A percentile compares a stretch with the other conserved stretches of the same genome.
Evolutionary conservation across 306 rosid genomes (phyloP).

Genomic region (Mucuna pruriens): DNA sequence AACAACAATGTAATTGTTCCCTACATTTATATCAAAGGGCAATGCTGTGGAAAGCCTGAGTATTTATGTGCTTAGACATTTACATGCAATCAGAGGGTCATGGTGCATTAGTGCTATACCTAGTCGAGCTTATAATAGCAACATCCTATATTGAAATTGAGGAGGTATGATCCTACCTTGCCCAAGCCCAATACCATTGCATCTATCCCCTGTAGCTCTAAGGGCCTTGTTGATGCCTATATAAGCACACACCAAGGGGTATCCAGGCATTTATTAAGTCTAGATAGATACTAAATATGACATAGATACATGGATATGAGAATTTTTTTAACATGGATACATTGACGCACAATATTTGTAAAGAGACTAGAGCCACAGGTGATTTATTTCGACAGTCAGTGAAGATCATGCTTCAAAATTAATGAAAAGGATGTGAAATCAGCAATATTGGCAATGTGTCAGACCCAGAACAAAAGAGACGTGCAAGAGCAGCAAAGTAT

Average conservation of each 20-base stretch:
- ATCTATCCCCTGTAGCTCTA: not conserved
- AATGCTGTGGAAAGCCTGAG: not conserved
- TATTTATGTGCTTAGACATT: not conserved
- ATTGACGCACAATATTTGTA: not conserved
- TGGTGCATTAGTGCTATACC: not conserved
- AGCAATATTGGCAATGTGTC: not conserved
- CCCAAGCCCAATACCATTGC: not conserved
- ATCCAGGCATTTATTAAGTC: not conserved
- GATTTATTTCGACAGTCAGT: not conserved
- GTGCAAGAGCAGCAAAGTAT: not conserved
- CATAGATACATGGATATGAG: not conserved
- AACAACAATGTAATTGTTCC: not conserved
- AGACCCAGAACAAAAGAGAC: not conserved
- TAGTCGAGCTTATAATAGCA: not conserved
- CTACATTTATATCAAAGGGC: not conserved
- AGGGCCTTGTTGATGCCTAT: not conserved
- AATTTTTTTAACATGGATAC: not conserved
- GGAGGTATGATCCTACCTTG: not conserved
- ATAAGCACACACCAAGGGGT: too few relatives aligned
- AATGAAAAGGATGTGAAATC: not conserved
- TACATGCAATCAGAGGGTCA: not conserved
- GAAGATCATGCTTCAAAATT: not conserved
- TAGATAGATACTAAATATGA: not conserved
- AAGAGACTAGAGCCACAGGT: not conserved
- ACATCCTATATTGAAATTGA: not conserved